Conservation (phyloP, 768 basidiomycete species). For the Agrocybe pediades region DNA sequence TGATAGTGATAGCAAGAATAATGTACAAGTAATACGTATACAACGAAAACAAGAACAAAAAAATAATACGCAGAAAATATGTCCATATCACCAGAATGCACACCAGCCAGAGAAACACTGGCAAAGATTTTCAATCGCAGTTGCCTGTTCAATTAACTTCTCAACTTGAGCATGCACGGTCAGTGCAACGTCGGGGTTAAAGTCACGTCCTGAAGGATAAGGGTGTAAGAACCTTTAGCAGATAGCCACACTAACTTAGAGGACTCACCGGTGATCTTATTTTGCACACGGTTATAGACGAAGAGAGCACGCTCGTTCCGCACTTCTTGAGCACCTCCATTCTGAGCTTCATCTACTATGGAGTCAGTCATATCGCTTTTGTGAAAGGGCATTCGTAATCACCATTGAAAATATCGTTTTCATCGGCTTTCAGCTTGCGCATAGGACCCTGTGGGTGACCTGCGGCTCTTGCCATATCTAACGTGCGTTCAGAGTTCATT, state of each 20-base stretch:
- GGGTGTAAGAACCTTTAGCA: neutral
- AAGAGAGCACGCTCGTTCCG: slow-evolving; percentile 88
- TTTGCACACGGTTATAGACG: slow-evolving; percentile 93
- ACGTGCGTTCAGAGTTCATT: slow-evolving; percentile 51
- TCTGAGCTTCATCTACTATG: slow-evolving; percentile 45
- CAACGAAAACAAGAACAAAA: neutral
- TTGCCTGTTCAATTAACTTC: slow-evolving; percentile 91
- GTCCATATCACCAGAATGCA: slow-evolving; percentile 83
- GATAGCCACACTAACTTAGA: neutral
- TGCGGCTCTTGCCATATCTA: slow-evolving; percentile 66
- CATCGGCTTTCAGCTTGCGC: slow-evolving; percentile 86
- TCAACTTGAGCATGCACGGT: slow-evolving; percentile 86
- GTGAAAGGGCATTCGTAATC: slow-evolving; percentile 16
- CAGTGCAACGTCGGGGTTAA: slow-evolving; percentile 80
- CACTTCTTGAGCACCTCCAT: slow-evolving; percentile 78
- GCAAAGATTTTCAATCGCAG: slow-evolving; percentile 91
- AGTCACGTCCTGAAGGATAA: slow-evolving; percentile 75
- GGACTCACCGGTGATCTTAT: slow-evolving; percentile 85
- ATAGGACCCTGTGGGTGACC: slow-evolving; percentile 79
- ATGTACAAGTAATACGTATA: neutral
- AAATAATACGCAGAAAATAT: too few species aligned
- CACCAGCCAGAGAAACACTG: slow-evolving; percentile 98
- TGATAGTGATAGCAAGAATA: too few species aligned
- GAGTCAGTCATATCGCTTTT: slow-evolving; percentile 1
- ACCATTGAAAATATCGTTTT: slow-evolving; percentile 95